Evolutionary conservation across 129 eudicot genomes (phyloP).

Genomic region (Flaveria brownii): DNA sequence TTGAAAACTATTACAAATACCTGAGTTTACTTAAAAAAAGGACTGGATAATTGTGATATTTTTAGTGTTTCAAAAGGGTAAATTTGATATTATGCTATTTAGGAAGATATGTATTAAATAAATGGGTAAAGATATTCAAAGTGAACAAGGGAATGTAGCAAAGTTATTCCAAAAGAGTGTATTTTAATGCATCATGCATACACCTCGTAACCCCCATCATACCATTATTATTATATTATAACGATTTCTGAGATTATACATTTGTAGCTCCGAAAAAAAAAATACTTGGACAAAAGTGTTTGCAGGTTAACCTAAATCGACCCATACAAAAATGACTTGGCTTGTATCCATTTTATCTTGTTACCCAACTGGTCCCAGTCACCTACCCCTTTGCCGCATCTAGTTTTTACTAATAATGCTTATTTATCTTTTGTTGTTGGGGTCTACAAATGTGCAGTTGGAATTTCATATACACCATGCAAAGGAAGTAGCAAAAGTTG

Average conservation of each 20-base stretch:
- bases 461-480: constrained; percentile 95
- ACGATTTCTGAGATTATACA: no score
- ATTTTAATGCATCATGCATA: no score
- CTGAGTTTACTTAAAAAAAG: neutral
- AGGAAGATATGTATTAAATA: neutral
- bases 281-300: neutral
- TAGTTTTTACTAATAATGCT: neutral
- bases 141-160: neutral
- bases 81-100: neutral
- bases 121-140: neutral
- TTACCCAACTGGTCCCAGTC: neutral
- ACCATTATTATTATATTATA: no score
- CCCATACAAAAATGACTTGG: neutral
- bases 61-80: neutral
- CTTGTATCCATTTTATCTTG: neutral
- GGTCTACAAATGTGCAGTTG: constrained; percentile 50
- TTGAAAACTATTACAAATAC: neutral
- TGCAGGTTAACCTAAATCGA: neutral
- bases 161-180: neutral
- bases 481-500: constrained; percentile 72
- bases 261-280: no score
- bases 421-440: constrained; percentile 1
- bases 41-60: neutral
- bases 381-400: neutral
- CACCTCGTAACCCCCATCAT: no score